These are phyloP conservation scores for Sungouiella thailandica DNA, from an alignment of 805 yeast species.

Conservation along the genomic window DNA sequence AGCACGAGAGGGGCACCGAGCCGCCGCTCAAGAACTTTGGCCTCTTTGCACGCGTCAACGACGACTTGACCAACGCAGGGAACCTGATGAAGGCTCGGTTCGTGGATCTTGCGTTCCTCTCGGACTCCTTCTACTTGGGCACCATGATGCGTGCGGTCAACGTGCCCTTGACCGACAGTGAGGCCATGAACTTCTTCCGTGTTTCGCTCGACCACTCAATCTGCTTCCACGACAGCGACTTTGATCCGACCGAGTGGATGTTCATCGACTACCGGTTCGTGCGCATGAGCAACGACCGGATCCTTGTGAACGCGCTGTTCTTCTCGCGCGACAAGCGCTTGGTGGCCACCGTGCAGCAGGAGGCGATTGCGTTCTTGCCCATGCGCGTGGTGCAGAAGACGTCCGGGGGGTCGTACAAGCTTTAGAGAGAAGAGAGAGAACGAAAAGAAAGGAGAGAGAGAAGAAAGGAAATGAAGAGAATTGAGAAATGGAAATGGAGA, in stretches of 20 bases:
- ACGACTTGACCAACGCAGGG: conserved; percentile 21
- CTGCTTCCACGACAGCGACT: conserved; percentile 31
- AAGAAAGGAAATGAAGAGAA: too few species aligned
- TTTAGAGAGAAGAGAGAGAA: conserved; percentile 2
- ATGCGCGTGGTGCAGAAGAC: conserved; percentile 7
- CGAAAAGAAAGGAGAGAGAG: too few species aligned
- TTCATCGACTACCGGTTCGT: conserved; percentile 29
- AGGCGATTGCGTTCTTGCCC: conserved; percentile 23
- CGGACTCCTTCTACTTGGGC: conserved; percentile 31
- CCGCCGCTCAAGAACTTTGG: conserved; percentile 22
- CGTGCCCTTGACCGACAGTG: conserved; percentile 8
- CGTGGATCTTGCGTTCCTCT: conserved; percentile 19
- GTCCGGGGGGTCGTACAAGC: conserved; percentile 12
- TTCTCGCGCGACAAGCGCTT: conserved; percentile 24
- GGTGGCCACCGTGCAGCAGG: conserved; percentile 31
- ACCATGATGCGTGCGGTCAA: conserved; percentile 24
- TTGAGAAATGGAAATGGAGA: too few species aligned
- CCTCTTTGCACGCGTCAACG: conserved; percentile 26
- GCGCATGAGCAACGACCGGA: conserved; percentile 30
- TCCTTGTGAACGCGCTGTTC: conserved; percentile 22
- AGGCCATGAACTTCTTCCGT: conserved; percentile 23
- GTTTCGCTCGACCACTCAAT: conserved; percentile 36
- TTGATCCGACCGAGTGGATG: conserved; percentile 32
- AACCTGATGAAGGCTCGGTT: conserved; percentile 14
- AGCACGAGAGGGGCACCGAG: conserved; percentile 12